Percentiles rank a stretch among this genome's conserved stretches.
These are phyloP conservation scores for Lachnellula arida DNA, from an alignment of 2,329 filamentous ascomycete species.

Conservation along the genomic window DNA sequence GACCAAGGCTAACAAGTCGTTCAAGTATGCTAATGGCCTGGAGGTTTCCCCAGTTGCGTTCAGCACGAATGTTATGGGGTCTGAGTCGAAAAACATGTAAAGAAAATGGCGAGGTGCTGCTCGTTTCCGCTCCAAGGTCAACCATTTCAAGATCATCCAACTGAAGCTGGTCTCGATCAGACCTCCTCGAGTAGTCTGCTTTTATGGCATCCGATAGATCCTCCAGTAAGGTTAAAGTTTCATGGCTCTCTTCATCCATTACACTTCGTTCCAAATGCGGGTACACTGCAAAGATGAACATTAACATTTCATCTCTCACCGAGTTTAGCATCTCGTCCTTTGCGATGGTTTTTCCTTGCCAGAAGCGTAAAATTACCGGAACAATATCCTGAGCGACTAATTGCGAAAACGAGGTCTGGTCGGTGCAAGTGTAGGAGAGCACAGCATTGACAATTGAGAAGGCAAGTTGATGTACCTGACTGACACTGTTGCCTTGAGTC, in stretches of 20 bases:
- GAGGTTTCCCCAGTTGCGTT: slow-evolving; percentile 57
- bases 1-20: slow-evolving; percentile 21
- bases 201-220: slow-evolving; percentile 68
- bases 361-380: slow-evolving; percentile 69
- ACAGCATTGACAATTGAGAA: slow-evolving; percentile 73
- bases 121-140: slow-evolving; percentile 30
- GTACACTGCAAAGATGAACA: slow-evolving; percentile 62
- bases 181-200: slow-evolving; percentile 69
- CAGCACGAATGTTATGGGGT: slow-evolving; percentile 48
- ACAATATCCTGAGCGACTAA: slow-evolving; percentile 55
- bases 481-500: slow-evolving; percentile 51
- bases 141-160: slow-evolving; percentile 64
- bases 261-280: slow-evolving; percentile 57
- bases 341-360: slow-evolving; percentile 64
- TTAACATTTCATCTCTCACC: slow-evolving; percentile 73
- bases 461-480: slow-evolving; percentile 63
- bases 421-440: slow-evolving; percentile 59
- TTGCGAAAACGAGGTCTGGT: slow-evolving; percentile 61
- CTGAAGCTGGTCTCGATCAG: slow-evolving; percentile 67
- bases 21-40: slow-evolving; percentile 57
- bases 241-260: slow-evolving; percentile 35
- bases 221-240: slow-evolving; percentile 45
- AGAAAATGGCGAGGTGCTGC: slow-evolving; percentile 37
- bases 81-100: slow-evolving; percentile 49
- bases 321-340: slow-evolving; percentile 51